Evolutionary conservation across 306 rosid species (phyloP).

Genomic region (Ceratonia siliqua): DNA sequence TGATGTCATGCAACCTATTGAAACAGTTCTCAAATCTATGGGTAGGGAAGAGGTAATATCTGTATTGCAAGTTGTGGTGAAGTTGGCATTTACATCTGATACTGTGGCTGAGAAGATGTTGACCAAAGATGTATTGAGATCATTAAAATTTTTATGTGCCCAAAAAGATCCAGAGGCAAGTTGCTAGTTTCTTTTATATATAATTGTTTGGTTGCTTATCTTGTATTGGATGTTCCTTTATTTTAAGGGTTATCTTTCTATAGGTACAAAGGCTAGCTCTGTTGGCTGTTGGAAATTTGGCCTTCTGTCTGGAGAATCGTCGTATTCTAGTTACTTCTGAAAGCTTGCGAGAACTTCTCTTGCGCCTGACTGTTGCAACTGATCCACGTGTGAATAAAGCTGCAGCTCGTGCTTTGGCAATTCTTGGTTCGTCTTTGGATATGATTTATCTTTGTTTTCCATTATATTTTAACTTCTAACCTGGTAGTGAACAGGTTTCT

Average conservation of each 20-base stretch:
- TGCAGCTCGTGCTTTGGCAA: slow-evolving; percentile 99
- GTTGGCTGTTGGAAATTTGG: slow-evolving; percentile 88
- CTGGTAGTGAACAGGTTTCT: slow-evolving; percentile 11
- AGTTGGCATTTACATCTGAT: slow-evolving; percentile 87
- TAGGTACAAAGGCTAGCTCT: slow-evolving; percentile 88
- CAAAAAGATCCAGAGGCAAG: slow-evolving; percentile 87
- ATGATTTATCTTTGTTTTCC: slow-evolving; percentile 20
- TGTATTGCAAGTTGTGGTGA: slow-evolving; percentile 85
- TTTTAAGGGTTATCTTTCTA: slow-evolving; percentile 34
- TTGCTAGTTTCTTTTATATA: slow-evolving; percentile 34
- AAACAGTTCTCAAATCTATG: slow-evolving; percentile 69
- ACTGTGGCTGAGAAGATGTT: slow-evolving; percentile 86
- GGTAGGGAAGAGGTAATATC: slow-evolving; percentile 77
- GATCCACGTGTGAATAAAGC: slow-evolving; percentile 91
- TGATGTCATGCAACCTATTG: slow-evolving; percentile 92
- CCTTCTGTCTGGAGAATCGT: slow-evolving; percentile 85
- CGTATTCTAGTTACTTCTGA: slow-evolving; percentile 87
- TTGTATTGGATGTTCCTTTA: slow-evolving; percentile 23
- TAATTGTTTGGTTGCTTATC: slow-evolving; percentile 18
- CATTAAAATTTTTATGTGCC: slow-evolving; percentile 77
- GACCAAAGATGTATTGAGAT: slow-evolving; percentile 83
- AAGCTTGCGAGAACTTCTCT: slow-evolving; percentile 78
- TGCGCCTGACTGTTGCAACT: slow-evolving; percentile 72
- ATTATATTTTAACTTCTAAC: slow-evolving; percentile 35
- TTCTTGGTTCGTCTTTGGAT: slow-evolving; percentile 71